A percentile compares a stretch with the other conserved stretches of the same genome.
These are phyloP conservation scores for Cadophora sp. DNA, from an alignment of 2,329 filamentous ascomycete genomes.

Conservation along the genomic window DNA sequence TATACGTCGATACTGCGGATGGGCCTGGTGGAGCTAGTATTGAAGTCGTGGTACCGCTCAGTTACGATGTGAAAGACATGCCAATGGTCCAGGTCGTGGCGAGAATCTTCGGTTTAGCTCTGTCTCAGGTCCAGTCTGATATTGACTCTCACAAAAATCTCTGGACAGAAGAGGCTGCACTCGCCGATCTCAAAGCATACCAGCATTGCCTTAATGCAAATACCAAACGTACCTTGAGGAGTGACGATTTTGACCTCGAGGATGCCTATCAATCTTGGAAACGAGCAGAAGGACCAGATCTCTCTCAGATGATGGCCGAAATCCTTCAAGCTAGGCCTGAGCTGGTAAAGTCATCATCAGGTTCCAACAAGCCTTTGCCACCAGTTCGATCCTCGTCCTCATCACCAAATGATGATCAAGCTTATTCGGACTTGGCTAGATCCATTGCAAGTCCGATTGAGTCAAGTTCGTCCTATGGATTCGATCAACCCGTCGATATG, in stretches of 20 bases:
- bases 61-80: slow-evolving; percentile 97
- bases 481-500: slow-evolving; percentile 47
- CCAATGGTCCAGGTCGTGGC: slow-evolving; percentile 87
- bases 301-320: slow-evolving; percentile 93
- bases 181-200: slow-evolving; percentile 92
- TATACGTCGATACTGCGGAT: slow-evolving; percentile 68
- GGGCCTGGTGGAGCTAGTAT: slow-evolving; percentile 68
- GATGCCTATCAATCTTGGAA: slow-evolving; percentile 92
- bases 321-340: slow-evolving; percentile 87
- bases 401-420: slow-evolving; percentile 50
- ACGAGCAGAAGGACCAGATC: slow-evolving; percentile 82
- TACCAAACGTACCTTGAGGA: slow-evolving; percentile 75
- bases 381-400: slow-evolving; percentile 58
- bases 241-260: slow-evolving; percentile 87
- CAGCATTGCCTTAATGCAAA: slow-evolving; percentile 86
- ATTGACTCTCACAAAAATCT: slow-evolving; percentile 79
- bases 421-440: slow-evolving; percentile 59
- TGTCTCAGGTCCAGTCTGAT: slow-evolving; percentile 83
- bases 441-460: slow-evolving; percentile 56
- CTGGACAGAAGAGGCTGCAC: slow-evolving; percentile 92
- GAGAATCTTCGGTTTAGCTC: slow-evolving; percentile 81
- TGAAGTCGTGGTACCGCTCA: slow-evolving; percentile 83
- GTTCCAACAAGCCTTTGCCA: slow-evolving; percentile 63
- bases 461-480: slow-evolving; percentile 46
- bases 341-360: slow-evolving; percentile 66